phyloP scores from a whole-genome alignment of 208 protist species.

The Acanthamoeba sp. region DNA sequence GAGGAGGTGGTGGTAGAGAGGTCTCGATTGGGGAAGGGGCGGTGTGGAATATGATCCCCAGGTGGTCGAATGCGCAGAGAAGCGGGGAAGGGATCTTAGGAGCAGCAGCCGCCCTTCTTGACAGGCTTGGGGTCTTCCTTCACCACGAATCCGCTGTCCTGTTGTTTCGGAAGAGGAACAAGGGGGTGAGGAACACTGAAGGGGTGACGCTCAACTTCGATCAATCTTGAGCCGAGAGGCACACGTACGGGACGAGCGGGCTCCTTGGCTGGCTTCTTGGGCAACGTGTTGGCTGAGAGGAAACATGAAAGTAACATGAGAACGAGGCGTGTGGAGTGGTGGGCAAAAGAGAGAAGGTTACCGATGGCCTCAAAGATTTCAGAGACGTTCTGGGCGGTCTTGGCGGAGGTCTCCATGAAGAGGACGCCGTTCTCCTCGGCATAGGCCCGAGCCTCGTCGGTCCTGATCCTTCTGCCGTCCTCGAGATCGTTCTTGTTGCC shows the following conservation, averaged over 20 bases:
- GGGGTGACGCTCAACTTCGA: too few species aligned
- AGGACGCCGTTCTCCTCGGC: conserved; percentile 92
- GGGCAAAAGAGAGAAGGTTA: neutral
- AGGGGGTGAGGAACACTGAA: too few species aligned
- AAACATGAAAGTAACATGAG: neutral
- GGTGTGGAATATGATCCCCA: neutral
- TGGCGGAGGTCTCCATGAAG: conserved; percentile 94
- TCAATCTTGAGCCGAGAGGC: neutral
- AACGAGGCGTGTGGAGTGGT: neutral
- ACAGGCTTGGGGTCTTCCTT: neutral
- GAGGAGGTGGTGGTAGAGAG: too few species aligned
- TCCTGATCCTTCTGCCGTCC: conserved; percentile 77
- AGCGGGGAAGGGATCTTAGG: neutral
- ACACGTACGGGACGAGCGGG: neutral
- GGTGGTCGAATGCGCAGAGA: neutral
- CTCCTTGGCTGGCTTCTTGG: conserved; percentile 25
- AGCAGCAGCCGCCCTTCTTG: conserved; percentile 3
- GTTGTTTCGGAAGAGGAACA: neutral
- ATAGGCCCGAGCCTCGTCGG: conserved; percentile 94
- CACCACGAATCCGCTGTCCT: conserved; percentile 25
- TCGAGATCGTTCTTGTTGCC: conserved; percentile 86
- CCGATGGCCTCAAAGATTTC: conserved; percentile 93
- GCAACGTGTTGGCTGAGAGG: neutral
- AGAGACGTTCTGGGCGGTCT: conserved; percentile 92
- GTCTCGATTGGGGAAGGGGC: neutral